Base-by-base conservation (phyloP, 2,329 filamentous ascomycete genomes). In the Fusarium palustre region DNA sequence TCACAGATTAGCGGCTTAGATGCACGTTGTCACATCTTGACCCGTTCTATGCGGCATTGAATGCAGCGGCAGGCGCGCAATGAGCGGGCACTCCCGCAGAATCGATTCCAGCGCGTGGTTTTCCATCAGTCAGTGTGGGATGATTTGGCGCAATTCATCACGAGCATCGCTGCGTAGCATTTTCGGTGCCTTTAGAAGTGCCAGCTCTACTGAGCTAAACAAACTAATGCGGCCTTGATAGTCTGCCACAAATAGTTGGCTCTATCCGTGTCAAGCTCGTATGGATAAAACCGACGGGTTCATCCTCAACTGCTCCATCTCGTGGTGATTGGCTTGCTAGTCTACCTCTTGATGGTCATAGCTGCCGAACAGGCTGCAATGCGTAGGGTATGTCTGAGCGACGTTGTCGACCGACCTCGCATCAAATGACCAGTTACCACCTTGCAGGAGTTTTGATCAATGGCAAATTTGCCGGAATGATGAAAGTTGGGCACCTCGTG, bases 41-140 rank as follows among this genome's bases (percentile, higher is more conserved):
- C 65, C 67, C 59, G 64, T 65, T 69, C 50, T 58, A 54, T 65
- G 52, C 49, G 45, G 49, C 48, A 54, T 53, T 49, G 64, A 56
- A 63, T 67, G 66, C 70, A 70, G 69, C 72, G 72, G 72, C 70
- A 72, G 67, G 67, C 66, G 72, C 67, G 72, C 67, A 71, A 72
- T 59, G 43, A 63, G 63, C 72, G 72, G 72, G 65, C 72, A 60
- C 72, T 74, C 72, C 72, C 72, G 72, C 69, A 52, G 59, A 59
- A 65, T 67, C 55, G 45, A 64, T 72, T 43, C 52, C 66, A 59
- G 49, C 48, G 54, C 58, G 64, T 67, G 69, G 58, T 68, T 69
- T 57, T 45, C 34, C 56, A 64, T 56, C 55, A 60, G 52, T 47
- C 50, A 57, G 49, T 58, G 72, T 50, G 62, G 66, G 62, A 72